These are phyloP conservation scores for Moniliophthora roreri DNA, from an alignment of 1,284 basidiomycete species.

Conservation along the genomic window DNA sequence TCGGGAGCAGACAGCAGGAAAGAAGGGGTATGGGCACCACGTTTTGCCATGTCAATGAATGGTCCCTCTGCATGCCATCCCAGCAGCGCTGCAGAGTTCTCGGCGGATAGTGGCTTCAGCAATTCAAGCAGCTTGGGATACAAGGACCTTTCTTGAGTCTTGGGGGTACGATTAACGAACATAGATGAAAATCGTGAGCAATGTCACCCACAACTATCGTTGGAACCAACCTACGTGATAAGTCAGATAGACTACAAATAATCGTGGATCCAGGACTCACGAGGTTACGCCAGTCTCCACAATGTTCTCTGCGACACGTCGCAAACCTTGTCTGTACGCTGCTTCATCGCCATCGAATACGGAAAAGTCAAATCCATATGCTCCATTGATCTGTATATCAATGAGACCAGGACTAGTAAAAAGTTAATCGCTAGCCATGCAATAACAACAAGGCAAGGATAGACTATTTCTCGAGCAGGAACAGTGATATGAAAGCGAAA, in stretches of 20 bases:
- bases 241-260: conserved; percentile 2
- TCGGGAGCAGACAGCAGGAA: conserved; percentile 66
- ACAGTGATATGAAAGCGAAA: conserved; percentile 1
- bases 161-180: not conserved
- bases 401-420: conserved; percentile 69
- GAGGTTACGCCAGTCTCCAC: conserved; percentile 88
- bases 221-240: conserved; percentile 57
- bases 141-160: conserved; percentile 75
- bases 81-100: conserved; percentile 65
- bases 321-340: conserved; percentile 68
- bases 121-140: conserved; percentile 69
- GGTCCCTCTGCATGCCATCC: conserved; percentile 93
- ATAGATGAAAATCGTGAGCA: no score
- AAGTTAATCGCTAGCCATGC: not conserved
- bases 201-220: conserved; percentile 69
- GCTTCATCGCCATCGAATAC: conserved; percentile 73
- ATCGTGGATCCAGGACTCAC: conserved; percentile 41
- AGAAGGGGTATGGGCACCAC: conserved; percentile 76
- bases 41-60: conserved; percentile 77
- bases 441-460: no score
- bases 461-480: conserved; percentile 4
- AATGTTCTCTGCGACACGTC: conserved; percentile 71
- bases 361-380: conserved; percentile 90
- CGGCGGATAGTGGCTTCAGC: conserved; percentile 61
- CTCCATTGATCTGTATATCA: conserved; percentile 86